These are phyloP conservation scores for Phalaenopsis equestris DNA, from an alignment of 106 monocot species.

Conservation along the genomic window DNA sequence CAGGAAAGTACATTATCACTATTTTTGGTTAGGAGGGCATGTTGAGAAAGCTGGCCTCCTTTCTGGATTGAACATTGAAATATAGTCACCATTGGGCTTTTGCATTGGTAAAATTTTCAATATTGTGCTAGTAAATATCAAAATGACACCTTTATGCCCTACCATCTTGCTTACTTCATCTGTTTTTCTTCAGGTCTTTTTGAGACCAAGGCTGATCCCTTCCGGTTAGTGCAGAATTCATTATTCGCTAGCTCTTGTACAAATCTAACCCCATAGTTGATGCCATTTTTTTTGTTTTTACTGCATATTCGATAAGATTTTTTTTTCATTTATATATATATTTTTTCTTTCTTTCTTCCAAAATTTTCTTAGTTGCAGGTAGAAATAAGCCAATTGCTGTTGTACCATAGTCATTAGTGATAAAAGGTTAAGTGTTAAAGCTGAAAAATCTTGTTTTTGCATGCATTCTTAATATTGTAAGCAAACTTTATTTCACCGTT, in stretches of 20 bases:
- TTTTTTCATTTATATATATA: too few relatives aligned
- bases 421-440: neutral
- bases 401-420: neutral
- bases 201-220: conserved; percentile 3
- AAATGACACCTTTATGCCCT: too few relatives aligned
- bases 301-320: too few relatives aligned
- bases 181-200: conserved; percentile 1
- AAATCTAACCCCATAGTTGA: neutral
- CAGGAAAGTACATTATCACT: neutral
- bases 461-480: neutral
- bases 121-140: too few relatives aligned
- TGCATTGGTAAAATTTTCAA: conserved; percentile 1
- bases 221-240: neutral
- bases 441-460: neutral
- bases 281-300: neutral
- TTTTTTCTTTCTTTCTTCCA: neutral
- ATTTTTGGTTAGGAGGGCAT: neutral
- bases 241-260: neutral
- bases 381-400: neutral
- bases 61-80: neutral
- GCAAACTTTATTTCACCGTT: neutral
- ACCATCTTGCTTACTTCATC: neutral
- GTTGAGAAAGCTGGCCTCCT: neutral
- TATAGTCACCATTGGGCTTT: neutral
- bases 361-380: neutral